Conservation (phyloP, 495 filamentous ascomycete genomes). For the Saxophila tyrrhenica region DNA sequence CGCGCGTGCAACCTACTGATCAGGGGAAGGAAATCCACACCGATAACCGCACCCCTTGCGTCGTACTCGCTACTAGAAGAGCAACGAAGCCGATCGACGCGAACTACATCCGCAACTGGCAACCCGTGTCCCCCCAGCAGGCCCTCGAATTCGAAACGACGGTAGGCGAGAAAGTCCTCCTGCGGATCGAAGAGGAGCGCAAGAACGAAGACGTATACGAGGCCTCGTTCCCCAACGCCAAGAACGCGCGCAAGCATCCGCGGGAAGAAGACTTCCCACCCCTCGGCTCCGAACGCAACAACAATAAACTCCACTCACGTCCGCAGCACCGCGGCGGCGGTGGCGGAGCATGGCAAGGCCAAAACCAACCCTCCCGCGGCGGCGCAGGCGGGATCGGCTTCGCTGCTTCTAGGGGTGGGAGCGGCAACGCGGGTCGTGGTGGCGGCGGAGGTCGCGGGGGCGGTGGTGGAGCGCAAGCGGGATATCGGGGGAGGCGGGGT, state of each 20-base stretch:
- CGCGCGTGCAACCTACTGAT: conserved; percentile 48
- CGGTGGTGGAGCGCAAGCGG: conserved; percentile 1
- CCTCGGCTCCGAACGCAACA: conserved; percentile 6
- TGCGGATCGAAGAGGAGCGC: conserved; percentile 66
- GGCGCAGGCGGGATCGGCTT: conserved; percentile 9
- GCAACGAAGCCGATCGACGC: conserved; percentile 70
- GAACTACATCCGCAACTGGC: conserved; percentile 73
- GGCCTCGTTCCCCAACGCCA: conserved; percentile 43
- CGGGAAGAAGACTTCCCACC: conserved; percentile 38
- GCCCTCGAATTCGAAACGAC: conserved; percentile 61
- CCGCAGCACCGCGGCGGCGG: not conserved
- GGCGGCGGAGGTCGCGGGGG: conserved; percentile 15
- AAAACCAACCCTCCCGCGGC: conserved; percentile 6
- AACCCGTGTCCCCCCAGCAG: conserved; percentile 52
- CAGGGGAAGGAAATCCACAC: conserved; percentile 52
- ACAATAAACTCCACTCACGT: conserved; percentile 1
- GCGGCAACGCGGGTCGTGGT: conserved; percentile 6
- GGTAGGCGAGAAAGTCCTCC: conserved; percentile 74
- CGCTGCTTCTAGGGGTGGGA: conserved; percentile 10
- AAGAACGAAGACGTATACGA: conserved; percentile 46
- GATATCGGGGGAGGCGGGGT: conserved; percentile 2
- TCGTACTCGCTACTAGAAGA: conserved; percentile 37
- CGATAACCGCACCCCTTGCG: conserved; percentile 43
- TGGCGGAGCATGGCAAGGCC: not conserved
- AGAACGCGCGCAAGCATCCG: conserved; percentile 43